These are phyloP conservation scores for Saccharomycopsis sp. DNA, from an alignment of 805 yeast species.

Conservation along the genomic window DNA sequence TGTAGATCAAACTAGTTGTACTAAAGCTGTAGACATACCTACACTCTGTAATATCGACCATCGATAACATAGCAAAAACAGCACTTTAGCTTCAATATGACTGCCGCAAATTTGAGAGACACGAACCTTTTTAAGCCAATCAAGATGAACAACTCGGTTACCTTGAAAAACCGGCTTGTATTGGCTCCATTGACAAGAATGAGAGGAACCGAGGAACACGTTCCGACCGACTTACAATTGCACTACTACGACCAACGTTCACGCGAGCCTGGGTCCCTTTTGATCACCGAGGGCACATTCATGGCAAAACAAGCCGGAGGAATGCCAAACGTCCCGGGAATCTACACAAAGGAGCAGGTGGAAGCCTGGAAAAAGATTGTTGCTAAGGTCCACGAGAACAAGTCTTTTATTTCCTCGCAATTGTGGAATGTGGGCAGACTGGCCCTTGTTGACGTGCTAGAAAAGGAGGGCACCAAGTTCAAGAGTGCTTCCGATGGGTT, in stretches of 20 bases:
- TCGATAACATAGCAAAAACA: no score
- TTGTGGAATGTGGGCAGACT: slow-evolving; percentile 47
- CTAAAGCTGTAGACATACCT: no score
- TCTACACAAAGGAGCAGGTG: slow-evolving; percentile 43
- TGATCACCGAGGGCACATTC: slow-evolving; percentile 55
- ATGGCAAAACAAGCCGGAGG: slow-evolving; percentile 38
- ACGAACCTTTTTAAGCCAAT: slow-evolving; percentile 35
- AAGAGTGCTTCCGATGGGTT: slow-evolving; percentile 36
- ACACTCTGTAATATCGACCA: no score
- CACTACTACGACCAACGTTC: slow-evolving; percentile 55
- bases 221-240: slow-evolving; percentile 40
- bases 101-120: slow-evolving; percentile 20
- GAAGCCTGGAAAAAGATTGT: slow-evolving; percentile 44
- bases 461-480: slow-evolving; percentile 32
- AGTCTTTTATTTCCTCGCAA: slow-evolving; percentile 41
- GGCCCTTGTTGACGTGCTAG: slow-evolving; percentile 33
- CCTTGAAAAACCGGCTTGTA: slow-evolving; percentile 36
- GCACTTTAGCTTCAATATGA: slow-evolving; percentile 2
- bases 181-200: slow-evolving; percentile 48
- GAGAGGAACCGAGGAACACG: slow-evolving; percentile 33
- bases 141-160: slow-evolving; percentile 30
- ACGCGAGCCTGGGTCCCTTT: slow-evolving; percentile 47
- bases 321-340: slow-evolving; percentile 41
- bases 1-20: no score
- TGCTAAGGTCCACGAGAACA: slow-evolving; percentile 44